phyloP scores from a whole-genome alignment of 1,139 yeast species.

The Debaryomyces coudertii region DNA sequence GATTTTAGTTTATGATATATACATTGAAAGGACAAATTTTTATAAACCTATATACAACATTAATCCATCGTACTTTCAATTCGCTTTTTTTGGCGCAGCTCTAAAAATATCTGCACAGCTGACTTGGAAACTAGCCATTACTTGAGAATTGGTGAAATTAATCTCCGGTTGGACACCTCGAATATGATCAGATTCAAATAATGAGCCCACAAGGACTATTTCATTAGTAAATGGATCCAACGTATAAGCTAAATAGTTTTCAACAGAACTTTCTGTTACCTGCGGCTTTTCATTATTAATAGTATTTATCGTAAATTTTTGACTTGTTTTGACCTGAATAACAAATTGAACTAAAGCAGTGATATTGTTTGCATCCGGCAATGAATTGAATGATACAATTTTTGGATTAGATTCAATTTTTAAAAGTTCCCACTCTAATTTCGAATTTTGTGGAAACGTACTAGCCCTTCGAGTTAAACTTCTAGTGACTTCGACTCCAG shows the following conservation, averaged over 20 bases:
- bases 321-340: conserved; percentile 76
- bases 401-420: conserved; percentile 74
- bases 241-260: conserved; percentile 76
- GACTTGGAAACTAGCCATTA: conserved; percentile 30
- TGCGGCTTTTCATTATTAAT: conserved; percentile 40
- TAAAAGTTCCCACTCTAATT: conserved; percentile 75
- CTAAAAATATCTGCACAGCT: conserved; percentile 37
- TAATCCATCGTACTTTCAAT: conserved; percentile 1
- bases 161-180: conserved; percentile 40
- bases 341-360: conserved; percentile 72
- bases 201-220: conserved; percentile 73
- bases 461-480: conserved; percentile 32
- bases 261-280: conserved; percentile 57
- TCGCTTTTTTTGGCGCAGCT: conserved; percentile 16
- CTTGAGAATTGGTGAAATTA: conserved; percentile 25
- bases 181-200: conserved; percentile 66
- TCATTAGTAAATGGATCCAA: conserved; percentile 73
- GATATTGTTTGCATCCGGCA: conserved; percentile 71
- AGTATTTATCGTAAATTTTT: conserved; percentile 57
- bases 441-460: conserved; percentile 59
- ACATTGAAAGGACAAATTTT: conserved; percentile 4
- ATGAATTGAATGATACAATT: conserved; percentile 59
- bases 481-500: conserved; percentile 39
- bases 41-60: conserved; percentile 6
- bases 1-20: conserved; percentile 4